Evolutionary conservation across 495 filamentous ascomycete species (phyloP).

Genomic region (Halenospora varia): DNA sequence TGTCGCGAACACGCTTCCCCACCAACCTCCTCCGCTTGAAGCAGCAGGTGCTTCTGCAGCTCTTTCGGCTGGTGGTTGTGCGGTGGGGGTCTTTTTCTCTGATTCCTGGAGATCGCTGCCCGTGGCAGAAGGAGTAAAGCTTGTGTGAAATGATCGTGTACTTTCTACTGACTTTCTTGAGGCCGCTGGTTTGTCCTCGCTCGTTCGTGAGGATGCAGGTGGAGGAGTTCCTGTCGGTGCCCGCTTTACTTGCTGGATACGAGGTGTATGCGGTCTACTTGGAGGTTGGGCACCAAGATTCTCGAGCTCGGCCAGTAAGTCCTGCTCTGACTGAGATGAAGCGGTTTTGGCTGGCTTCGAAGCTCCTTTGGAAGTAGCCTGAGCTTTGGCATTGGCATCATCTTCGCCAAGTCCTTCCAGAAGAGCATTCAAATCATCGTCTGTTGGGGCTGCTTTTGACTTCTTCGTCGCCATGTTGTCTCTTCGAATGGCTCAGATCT

Average conservation of each 20-base stretch:
- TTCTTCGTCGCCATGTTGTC: conserved; percentile 27
- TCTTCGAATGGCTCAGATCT: not conserved
- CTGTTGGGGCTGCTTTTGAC: conserved; percentile 52
- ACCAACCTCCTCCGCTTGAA: conserved; percentile 65
- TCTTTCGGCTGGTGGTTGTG: conserved; percentile 12
- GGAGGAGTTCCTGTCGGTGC: conserved; percentile 48
- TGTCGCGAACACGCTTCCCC: conserved; percentile 77
- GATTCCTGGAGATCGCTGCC: conserved; percentile 42
- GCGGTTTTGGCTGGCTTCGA: conserved; percentile 42
- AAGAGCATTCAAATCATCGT: conserved; percentile 78
- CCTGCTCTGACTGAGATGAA: conserved; percentile 40
- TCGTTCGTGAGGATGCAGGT: conserved; percentile 37
- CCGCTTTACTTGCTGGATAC: conserved; percentile 61
- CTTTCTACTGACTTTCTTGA: conserved; percentile 73
- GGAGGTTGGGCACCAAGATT: conserved; percentile 60
- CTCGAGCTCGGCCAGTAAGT: conserved; percentile 83
- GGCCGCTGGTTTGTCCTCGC: conserved; percentile 54
- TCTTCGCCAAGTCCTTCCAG: conserved; percentile 53
- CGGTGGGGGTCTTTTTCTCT: conserved; percentile 39
- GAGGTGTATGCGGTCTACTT: conserved; percentile 80
- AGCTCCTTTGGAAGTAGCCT: conserved; percentile 36
- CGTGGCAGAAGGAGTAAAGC: conserved; percentile 49
- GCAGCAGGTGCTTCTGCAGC: conserved; percentile 14
- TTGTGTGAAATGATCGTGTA: conserved; percentile 58
- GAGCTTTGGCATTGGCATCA: conserved; percentile 50